These are phyloP conservation scores for Trichoderma gamsii DNA, from an alignment of 495 filamentous ascomycete species.

Conservation along the genomic window DNA sequence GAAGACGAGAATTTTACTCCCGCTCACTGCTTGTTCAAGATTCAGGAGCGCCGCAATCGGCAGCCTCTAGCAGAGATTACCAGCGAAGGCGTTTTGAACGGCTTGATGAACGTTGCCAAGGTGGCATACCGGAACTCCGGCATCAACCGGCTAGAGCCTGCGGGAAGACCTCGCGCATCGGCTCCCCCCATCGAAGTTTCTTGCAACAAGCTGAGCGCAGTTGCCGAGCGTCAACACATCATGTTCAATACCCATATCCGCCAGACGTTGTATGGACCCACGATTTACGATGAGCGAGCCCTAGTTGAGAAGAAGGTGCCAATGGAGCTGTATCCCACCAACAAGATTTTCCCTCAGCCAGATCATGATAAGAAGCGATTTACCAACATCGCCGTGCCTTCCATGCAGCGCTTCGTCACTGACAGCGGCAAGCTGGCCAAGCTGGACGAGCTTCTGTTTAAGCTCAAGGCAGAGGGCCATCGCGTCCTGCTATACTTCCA, in stretches of 20 bases:
- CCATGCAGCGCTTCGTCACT: constrained; percentile 98
- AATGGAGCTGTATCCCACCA: constrained; percentile 53
- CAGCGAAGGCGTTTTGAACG: constrained; percentile 62
- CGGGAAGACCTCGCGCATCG: constrained; percentile 63
- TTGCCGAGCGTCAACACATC: constrained; percentile 62
- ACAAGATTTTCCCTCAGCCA: constrained; percentile 65
- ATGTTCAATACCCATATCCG: constrained; percentile 76
- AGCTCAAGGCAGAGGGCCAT: constrained; percentile 87
- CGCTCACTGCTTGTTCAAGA: constrained; percentile 71
- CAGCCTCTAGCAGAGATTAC: constrained; percentile 65
- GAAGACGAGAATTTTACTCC: constrained; percentile 58
- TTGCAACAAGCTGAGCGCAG: constrained; percentile 60
- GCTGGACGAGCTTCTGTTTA: constrained; percentile 76
- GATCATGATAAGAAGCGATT: constrained; percentile 73
- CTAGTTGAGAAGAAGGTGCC: constrained; percentile 66
- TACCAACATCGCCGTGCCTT: constrained; percentile 86
- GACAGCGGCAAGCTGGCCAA: constrained; percentile 94
- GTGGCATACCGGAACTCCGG: constrained; percentile 60
- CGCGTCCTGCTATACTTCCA: constrained; percentile 99
- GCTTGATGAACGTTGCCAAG: constrained; percentile 73
- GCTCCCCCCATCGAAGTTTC: constrained; percentile 83
- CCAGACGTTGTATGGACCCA: constrained; percentile 64
- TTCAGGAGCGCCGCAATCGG: constrained; percentile 62
- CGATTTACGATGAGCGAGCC: constrained; percentile 59
- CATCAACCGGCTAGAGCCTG: constrained; percentile 71